These are phyloP conservation scores for Chlamydomonas incerta DNA, from an alignment of 139 green algal species.

Conservation along the genomic window DNA sequence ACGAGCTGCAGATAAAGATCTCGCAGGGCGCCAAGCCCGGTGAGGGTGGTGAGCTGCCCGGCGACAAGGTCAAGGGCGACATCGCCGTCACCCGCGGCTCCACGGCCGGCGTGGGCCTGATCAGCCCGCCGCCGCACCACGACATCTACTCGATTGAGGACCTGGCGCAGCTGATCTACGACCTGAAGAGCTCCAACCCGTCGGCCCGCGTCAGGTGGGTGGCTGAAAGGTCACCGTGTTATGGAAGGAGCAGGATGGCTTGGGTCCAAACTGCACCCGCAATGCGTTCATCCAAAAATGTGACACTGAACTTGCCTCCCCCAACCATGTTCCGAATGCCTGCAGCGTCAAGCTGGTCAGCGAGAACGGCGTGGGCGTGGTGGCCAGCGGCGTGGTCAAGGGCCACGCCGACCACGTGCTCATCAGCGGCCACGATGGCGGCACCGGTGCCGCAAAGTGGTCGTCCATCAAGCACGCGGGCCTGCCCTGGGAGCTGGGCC, in stretches of 20 bases:
- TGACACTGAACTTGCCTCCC: too few species aligned
- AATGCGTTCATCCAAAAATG: too few species aligned
- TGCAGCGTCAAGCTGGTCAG: conserved; percentile 93
- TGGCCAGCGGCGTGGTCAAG: conserved; percentile 93
- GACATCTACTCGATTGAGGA: conserved; percentile 99
- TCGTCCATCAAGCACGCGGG: conserved; percentile 84
- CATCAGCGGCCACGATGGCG: conserved; percentile 94
- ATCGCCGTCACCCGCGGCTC: conserved; percentile 89
- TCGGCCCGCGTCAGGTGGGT: conserved; percentile 50
- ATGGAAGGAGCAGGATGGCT: too few species aligned
- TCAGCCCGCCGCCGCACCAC: conserved; percentile 98
- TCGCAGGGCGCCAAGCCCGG: conserved; percentile 83
- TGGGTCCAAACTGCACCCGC: too few species aligned
- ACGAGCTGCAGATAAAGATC: conserved; percentile 95
- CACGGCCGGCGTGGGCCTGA: conserved; percentile 95
- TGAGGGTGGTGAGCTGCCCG: conserved; percentile 95
- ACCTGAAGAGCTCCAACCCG: conserved; percentile 91
- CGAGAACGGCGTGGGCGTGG: conserved; percentile 95
- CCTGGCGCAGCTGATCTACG: conserved; percentile 98
- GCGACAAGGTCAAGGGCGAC: conserved; percentile 89
- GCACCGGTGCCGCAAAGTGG: conserved; percentile 92
- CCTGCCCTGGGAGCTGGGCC: conserved; percentile 95
- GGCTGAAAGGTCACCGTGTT: too few species aligned
- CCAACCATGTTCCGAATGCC: neutral
- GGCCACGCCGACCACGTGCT: conserved; percentile 97